Conservation (phyloP, 2,329 filamentous ascomycete genomes). For the Colletotrichum filicis region DNA sequence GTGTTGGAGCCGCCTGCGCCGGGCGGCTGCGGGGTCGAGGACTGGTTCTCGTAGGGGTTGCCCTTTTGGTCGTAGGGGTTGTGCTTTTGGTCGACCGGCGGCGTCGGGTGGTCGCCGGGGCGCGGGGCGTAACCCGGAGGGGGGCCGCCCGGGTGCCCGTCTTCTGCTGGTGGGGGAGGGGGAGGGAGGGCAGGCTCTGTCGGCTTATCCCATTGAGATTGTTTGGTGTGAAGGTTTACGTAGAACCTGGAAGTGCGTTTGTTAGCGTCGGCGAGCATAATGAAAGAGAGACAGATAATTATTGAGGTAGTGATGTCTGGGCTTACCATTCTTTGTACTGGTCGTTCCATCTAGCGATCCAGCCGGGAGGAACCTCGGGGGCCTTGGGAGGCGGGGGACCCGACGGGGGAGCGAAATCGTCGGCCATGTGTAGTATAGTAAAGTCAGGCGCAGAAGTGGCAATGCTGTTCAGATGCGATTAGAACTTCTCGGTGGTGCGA, state of each 20-base stretch:
- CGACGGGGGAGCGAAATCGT: conserved; percentile 64
- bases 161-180: conserved; percentile 48
- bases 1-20: conserved; percentile 43
- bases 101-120: conserved; percentile 47
- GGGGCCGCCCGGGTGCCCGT: conserved; percentile 62
- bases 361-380: conserved; percentile 75
- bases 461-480: background rate
- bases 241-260: conserved; percentile 74
- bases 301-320: background rate
- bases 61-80: conserved; percentile 72
- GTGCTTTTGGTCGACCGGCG: conserved; percentile 67
- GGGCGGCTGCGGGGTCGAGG: conserved; percentile 44
- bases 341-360: conserved; percentile 86
- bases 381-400: conserved; percentile 69
- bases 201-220: conserved; percentile 91
- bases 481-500: background rate
- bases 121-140: conserved; percentile 74
- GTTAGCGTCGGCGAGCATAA: conserved; percentile 29
- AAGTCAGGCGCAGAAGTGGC: background rate
- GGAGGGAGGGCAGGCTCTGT: conserved; percentile 72
- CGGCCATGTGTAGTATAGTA: conserved; percentile 55
- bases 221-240: conserved; percentile 87
- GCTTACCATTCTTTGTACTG: conserved; percentile 86
- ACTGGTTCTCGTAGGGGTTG: conserved; percentile 58
- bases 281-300: background rate